These are phyloP conservation scores for Neoconidiobolus thromboides DNA, from an alignment of 371 early-diverging fungal genomes.

Conservation along the genomic window DNA sequence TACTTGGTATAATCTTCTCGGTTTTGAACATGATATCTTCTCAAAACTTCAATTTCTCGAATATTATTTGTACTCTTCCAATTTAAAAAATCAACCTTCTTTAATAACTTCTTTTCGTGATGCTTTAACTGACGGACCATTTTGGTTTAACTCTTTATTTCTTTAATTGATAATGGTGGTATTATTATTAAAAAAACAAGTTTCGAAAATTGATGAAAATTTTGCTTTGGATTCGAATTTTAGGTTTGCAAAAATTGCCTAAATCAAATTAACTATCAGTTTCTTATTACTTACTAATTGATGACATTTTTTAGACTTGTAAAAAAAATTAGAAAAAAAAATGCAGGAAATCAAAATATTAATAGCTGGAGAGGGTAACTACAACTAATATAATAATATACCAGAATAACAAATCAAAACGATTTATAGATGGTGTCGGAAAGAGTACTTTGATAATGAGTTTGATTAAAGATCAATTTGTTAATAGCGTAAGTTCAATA, in stretches of 20 bases:
- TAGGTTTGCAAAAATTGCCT: no score
- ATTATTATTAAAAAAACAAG: no score
- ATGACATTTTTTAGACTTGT: no score
- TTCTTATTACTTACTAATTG: no score
- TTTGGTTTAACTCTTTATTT: not conserved
- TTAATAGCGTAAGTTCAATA: constrained; percentile 56
- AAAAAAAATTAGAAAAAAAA: no score
- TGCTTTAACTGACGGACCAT: constrained; percentile 73
- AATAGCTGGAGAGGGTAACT: constrained; percentile 3
- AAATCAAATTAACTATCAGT: no score
- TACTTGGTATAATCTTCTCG: constrained; percentile 93
- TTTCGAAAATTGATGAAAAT: no score
- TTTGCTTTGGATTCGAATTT: no score
- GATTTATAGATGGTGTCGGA: constrained; percentile 62
- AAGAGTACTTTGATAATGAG: constrained; percentile 91
- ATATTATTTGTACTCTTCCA: constrained; percentile 89
- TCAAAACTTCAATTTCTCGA: constrained; percentile 79
- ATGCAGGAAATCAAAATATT: not conserved
- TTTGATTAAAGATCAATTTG: constrained; percentile 85
- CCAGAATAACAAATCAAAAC: not conserved
- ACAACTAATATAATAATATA: not conserved
- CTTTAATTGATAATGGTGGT: not conserved
- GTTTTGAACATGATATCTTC: constrained; percentile 78
- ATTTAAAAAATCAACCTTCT: constrained; percentile 95
- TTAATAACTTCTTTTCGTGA: constrained; percentile 96